phyloP scores from a whole-genome alignment of 1,284 basidiomycete species.

The Moesziomyces aphidis region DNA sequence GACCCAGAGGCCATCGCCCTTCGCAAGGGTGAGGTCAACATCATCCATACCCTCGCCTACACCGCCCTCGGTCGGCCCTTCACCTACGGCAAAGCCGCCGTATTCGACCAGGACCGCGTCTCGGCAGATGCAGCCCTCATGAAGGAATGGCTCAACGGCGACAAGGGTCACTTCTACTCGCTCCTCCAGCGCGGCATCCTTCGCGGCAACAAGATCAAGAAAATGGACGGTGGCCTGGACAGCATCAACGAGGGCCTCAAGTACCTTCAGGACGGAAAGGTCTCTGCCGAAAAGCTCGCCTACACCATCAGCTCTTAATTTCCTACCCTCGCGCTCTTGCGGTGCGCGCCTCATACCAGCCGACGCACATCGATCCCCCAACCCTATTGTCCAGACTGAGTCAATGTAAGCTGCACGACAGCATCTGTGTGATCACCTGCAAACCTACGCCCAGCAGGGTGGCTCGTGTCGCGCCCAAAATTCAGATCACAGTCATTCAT shows the following conservation, averaged over 20 bases:
- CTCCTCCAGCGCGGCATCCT: slow-evolving; percentile 49
- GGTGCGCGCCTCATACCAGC: no score
- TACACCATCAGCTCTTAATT: slow-evolving; percentile 31
- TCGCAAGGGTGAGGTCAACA: slow-evolving; percentile 54
- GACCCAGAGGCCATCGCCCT: slow-evolving; percentile 52
- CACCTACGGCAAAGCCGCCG: slow-evolving; percentile 48
- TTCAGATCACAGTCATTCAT: no score
- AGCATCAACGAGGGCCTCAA: slow-evolving; percentile 53
- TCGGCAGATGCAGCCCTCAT: slow-evolving; percentile 32
- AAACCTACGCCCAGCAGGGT: no score
- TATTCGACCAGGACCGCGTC: slow-evolving; percentile 37
- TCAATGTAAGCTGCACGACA: no score
- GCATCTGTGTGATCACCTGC: no score
- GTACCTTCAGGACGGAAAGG: slow-evolving; percentile 54
- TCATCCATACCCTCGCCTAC: slow-evolving; percentile 59
- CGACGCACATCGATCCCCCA: no score
- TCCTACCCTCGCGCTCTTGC: no score
- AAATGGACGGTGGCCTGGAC: slow-evolving; percentile 53
- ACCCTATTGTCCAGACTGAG: no score
- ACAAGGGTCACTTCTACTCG: slow-evolving; percentile 48
- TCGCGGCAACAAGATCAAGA: slow-evolving; percentile 54
- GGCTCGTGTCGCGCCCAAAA: no score
- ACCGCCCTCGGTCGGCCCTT: slow-evolving; percentile 53
- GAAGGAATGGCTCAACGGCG: slow-evolving; percentile 49
- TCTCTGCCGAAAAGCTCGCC: slow-evolving; percentile 60